A percentile compares a stretch with the other conserved stretches of the same genome.
Conservation (phyloP, 495 filamentous ascomycete species). For the Xylaria grammica region DNA sequence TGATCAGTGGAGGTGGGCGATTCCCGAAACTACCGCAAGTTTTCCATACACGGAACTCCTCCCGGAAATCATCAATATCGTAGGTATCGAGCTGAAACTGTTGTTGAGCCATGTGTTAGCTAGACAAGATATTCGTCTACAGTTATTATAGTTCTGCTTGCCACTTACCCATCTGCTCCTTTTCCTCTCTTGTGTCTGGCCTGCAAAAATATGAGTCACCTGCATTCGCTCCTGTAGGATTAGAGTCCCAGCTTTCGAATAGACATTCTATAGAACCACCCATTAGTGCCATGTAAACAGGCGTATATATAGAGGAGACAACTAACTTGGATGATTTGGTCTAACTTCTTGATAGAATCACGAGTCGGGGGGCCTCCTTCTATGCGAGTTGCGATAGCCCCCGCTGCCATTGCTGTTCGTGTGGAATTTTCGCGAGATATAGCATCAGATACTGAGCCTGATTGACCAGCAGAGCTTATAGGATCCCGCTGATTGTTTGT, state of each 20-base stretch:
- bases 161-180: conserved; percentile 91
- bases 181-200: conserved; percentile 60
- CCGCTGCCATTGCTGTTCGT: conserved; percentile 39
- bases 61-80: conserved; percentile 82
- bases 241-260: conserved; percentile 84
- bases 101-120: conserved; percentile 20
- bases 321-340: conserved; percentile 88
- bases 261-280: conserved; percentile 71
- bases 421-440: conserved; percentile 42
- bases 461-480: conserved; percentile 40
- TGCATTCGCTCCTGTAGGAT: conserved; percentile 80
- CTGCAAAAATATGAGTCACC: conserved; percentile 64
- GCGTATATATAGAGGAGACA: background rate
- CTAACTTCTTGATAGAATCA: conserved; percentile 75
- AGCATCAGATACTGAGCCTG: conserved; percentile 44
- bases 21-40: conserved; percentile 74
- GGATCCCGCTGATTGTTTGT: conserved; percentile 75
- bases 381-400: conserved; percentile 49
- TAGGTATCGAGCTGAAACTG: conserved; percentile 95
- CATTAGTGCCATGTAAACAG: background rate
- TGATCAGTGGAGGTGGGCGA: conserved; percentile 82
- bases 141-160: conserved; percentile 12
- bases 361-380: conserved; percentile 55
- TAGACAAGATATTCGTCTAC: conserved; percentile 20
- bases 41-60: conserved; percentile 81